A percentile compares a stretch with the other conserved stretches of the same genome.
Conservation (phyloP, 2,329 filamentous ascomycete genomes). For the Rosellinia necatrix region DNA sequence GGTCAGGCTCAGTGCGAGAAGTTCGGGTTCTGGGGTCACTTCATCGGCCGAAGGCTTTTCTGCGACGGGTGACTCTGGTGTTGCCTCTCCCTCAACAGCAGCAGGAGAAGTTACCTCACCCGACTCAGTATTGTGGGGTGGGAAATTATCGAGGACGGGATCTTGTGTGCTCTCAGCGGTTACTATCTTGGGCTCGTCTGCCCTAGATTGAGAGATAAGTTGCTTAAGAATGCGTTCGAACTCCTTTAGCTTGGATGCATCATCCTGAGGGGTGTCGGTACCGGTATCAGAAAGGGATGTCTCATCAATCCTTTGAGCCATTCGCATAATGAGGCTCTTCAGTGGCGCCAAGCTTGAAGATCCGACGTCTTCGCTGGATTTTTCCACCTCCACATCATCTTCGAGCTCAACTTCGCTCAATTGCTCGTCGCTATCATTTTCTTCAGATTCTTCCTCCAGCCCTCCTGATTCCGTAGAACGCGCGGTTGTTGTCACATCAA, state of each 20-base stretch:
- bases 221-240: slow-evolving; percentile 58
- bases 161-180: slow-evolving; percentile 1
- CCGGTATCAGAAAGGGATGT: slow-evolving; percentile 27
- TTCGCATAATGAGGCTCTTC: slow-evolving; percentile 55
- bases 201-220: slow-evolving; percentile 48
- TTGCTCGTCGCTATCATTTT: slow-evolving; percentile 18
- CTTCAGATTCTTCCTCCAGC: slow-evolving; percentile 32
- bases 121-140: slow-evolving; percentile 15
- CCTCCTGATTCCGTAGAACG: slow-evolving; percentile 6
- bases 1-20: slow-evolving; percentile 74
- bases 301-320: slow-evolving; percentile 53
- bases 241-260: slow-evolving; percentile 49
- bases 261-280: slow-evolving; percentile 34
- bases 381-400: slow-evolving; percentile 12
- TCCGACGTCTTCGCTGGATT: slow-evolving; percentile 32
- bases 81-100: background rate
- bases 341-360: slow-evolving; percentile 29
- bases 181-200: slow-evolving; percentile 14
- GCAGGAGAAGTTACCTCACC: background rate
- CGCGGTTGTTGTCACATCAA: background rate
- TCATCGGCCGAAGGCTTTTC: slow-evolving; percentile 10
- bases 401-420: slow-evolving; percentile 9
- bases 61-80: background rate
- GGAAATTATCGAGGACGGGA: background rate
- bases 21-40: slow-evolving; percentile 36